Base-by-base conservation (phyloP, 129 eudicot species). In the Flaveria brownii region DNA sequence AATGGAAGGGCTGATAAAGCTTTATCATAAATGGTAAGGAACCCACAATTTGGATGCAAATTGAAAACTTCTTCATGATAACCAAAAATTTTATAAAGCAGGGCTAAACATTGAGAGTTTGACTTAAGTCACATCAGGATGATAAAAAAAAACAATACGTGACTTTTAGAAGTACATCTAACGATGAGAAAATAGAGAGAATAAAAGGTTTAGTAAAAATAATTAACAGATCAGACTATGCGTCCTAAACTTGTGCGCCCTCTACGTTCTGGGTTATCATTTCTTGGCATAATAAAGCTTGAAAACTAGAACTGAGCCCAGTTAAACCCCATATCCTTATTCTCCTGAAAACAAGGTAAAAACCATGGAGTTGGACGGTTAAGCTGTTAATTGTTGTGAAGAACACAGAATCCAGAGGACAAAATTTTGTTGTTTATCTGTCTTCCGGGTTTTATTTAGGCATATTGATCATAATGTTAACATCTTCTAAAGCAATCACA, bases 401-500 rank as follows among this genome's bases (percentile, higher is more conserved):
- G 47, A 36, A 65, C 23, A 9, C 70, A 65, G 9, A 36, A 30
- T 36, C 49, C 22, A 52, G 12, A 36, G 47, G 23, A 65, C 47
- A 65, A 25, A 33, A 63, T 23, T 57, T 14, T 8, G 23, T 4
- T 4, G 9, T 57, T 22, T 18, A 57, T 57, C 64, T 9, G 15
- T 65, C 23, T 65, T 15, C 9, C 12, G n/a, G 2, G 0, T 52
- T 52, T 16, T 52, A 16, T 20, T n/a, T 16, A 0, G 59, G 59
- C 59, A 42, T 65, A 73, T 13, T 60, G 18, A 57, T 23, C 22
- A 68, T 23, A 36, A 18, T 13, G 51, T 3, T 42, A 73, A 41
- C 68, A 73, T 42, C 39, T 57, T 73, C 45, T 20, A 41, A 73
- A 60, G 18, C 22, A 59, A 46, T 47, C 39, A 46, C 47, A n/a